These are phyloP conservation scores for Vitis rotundifolia DNA, from an alignment of 164 flowering plant genomes.

Conservation along the genomic window DNA sequence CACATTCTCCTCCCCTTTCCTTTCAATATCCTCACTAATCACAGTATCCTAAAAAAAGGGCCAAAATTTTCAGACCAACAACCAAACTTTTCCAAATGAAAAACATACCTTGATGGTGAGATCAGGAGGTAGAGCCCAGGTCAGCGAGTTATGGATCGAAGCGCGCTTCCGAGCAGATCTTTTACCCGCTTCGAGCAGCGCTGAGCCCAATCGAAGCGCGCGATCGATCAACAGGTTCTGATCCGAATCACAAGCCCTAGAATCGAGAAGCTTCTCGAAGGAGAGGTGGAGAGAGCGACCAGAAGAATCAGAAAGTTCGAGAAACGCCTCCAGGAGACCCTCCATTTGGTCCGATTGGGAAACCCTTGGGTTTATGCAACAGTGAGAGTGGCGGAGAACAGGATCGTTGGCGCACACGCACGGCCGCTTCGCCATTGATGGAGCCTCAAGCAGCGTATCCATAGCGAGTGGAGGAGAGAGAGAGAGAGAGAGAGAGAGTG, in stretches of 20 bases:
- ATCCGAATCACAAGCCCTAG: slow-evolving; percentile 46
- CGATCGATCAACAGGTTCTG: slow-evolving; percentile 53
- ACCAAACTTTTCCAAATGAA: background rate
- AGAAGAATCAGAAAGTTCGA: slow-evolving; percentile 47
- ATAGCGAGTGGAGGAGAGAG: slow-evolving; percentile 33
- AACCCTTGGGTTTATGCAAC: slow-evolving; percentile 16
- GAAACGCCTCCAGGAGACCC: slow-evolving; percentile 44
- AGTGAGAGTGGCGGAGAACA: slow-evolving; percentile 13
- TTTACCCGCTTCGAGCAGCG: slow-evolving; percentile 59
- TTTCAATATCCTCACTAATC: background rate
- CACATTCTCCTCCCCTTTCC: background rate
- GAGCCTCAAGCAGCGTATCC: slow-evolving; percentile 42
- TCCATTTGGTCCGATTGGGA: slow-evolving; percentile 30
- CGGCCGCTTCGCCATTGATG: slow-evolving; percentile 58
- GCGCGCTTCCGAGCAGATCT: slow-evolving; percentile 62
- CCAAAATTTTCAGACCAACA: background rate
- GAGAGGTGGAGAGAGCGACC: slow-evolving; percentile 45
- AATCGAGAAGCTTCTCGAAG: slow-evolving; percentile 65
- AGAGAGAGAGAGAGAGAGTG: slow-evolving; percentile 7
- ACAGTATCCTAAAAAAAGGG: background rate
- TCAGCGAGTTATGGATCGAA: slow-evolving; percentile 56
- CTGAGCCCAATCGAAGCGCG: slow-evolving; percentile 52
- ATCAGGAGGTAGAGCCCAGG: slow-evolving; percentile 82
- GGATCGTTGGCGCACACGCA: slow-evolving; percentile 26
- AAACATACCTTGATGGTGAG: slow-evolving; percentile 72